A percentile compares a stretch with the other conserved stretches of the same genome.
phyloP scores from a whole-genome alignment of 768 basidiomycete species.

The Serendipita sp. region DNA sequence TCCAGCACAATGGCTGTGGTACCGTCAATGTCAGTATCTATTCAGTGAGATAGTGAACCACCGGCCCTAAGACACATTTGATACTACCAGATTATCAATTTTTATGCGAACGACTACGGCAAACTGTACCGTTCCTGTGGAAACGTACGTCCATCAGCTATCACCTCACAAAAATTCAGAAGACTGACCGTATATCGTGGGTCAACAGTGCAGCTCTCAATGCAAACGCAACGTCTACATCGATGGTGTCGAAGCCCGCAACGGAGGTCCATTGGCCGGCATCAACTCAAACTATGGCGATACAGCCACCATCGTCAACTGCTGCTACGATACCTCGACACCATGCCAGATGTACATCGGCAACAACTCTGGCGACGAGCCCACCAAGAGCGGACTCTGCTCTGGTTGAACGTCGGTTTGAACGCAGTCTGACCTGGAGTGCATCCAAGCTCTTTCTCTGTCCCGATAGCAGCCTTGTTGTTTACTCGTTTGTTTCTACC shows the following conservation, averaged over 20 bases:
- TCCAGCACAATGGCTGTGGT: slow-evolving; percentile 6
- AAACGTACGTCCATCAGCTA: background rate
- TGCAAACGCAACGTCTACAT: background rate
- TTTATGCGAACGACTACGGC: background rate
- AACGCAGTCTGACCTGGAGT: too few relatives aligned
- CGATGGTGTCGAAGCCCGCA: background rate
- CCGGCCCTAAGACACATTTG: too few relatives aligned
- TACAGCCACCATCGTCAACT: background rate
- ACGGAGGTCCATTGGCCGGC: background rate
- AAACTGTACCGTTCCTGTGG: background rate
- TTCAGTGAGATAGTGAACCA: background rate
- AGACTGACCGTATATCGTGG: background rate
- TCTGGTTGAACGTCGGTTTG: too few relatives aligned
- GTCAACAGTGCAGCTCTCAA: background rate
- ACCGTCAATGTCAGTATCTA: slow-evolving; percentile 5
- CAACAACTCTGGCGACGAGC: background rate
- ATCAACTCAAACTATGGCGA: background rate
- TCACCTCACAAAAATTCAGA: background rate
- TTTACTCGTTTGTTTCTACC: too few relatives aligned
- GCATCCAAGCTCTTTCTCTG: too few relatives aligned
- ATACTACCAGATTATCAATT: background rate
- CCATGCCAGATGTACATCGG: background rate
- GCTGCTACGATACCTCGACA: background rate
- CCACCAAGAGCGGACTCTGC: too few relatives aligned
- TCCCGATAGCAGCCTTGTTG: too few relatives aligned